A percentile compares a stretch with the other conserved stretches of the same genome.
Evolutionary conservation across 2,329 filamentous ascomycete species (phyloP).

Genomic region (Ophiostoma angusticollis): DNA sequence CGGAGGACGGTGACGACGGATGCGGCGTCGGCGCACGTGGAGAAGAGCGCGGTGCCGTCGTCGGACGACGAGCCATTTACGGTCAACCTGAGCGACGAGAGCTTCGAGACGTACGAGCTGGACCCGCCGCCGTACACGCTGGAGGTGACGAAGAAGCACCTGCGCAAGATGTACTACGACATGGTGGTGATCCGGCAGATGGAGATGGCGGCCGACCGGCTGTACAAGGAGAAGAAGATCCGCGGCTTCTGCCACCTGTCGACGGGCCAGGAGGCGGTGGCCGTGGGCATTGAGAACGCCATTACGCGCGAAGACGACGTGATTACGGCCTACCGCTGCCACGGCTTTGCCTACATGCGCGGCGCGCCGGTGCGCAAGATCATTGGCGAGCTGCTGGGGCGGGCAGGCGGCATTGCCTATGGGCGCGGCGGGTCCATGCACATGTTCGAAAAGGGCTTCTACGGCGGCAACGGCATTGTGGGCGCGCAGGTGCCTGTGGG

Average conservation of each 20-base stretch:
- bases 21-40: conserved; percentile 81
- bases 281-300: conserved; percentile 91
- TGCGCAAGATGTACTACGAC: conserved; percentile 98
- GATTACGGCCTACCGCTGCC: conserved; percentile 97
- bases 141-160: conserved; percentile 88
- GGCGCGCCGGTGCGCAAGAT: conserved; percentile 82
- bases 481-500: conserved; percentile 97
- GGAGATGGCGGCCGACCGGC: conserved; percentile 97
- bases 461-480: conserved; percentile 97
- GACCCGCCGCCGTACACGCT: conserved; percentile 91
- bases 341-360: conserved; percentile 96
- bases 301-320: conserved; percentile 84
- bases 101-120: conserved; percentile 98
- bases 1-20: conserved; percentile 83
- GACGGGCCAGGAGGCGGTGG: conserved; percentile 93
- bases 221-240: conserved; percentile 99
- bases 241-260: conserved; percentile 99
- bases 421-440: conserved; percentile 99
- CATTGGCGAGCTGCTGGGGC: conserved; percentile 89
- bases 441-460: conserved; percentile 98
- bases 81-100: conserved; percentile 89
- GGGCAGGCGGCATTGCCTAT: conserved; percentile 92
- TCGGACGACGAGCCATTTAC: conserved; percentile 90
- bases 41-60: conserved; percentile 60
- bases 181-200: conserved; percentile 95